phyloP scores from a whole-genome alignment of 2,329 filamentous ascomycete species.

The Rhynchosporium agropyri region DNA sequence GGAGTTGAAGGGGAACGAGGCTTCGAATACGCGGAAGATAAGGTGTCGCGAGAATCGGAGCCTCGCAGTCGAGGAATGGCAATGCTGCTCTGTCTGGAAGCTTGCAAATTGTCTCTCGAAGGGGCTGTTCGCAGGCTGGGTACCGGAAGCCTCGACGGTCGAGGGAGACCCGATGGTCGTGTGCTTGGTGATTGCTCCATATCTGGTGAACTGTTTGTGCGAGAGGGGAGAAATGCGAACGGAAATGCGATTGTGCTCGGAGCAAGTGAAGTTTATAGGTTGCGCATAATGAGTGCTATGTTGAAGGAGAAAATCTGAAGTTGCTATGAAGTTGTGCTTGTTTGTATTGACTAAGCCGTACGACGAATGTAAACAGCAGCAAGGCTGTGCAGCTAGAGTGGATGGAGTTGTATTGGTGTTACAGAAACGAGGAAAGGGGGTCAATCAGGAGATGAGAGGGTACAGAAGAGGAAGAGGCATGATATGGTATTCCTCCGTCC shows the following conservation, averaged over 20 bases:
- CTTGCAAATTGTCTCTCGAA: constrained; percentile 51
- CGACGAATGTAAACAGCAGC: constrained; percentile 12
- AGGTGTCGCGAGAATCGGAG: constrained; percentile 33
- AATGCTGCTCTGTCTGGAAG: constrained; percentile 29
- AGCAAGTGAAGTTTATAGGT: constrained; percentile 12
- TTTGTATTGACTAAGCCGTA: constrained; percentile 19
- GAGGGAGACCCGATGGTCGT: constrained; percentile 47
- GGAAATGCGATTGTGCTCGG: constrained; percentile 16
- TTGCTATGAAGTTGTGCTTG: background rate
- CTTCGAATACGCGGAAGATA: constrained; percentile 29
- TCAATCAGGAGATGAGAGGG: constrained; percentile 6
- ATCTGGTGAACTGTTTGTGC: constrained; percentile 7
- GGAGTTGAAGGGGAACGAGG: constrained; percentile 26
- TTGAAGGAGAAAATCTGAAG: background rate
- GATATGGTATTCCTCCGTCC: background rate
- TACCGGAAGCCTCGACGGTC: constrained; percentile 56
- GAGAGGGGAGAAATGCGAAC: background rate
- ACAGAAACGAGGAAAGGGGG: background rate
- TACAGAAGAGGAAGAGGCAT: constrained; percentile 7
- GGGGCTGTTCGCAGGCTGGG: constrained; percentile 50
- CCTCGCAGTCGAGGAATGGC: constrained; percentile 37
- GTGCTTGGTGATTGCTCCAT: constrained; percentile 39
- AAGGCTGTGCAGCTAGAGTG: constrained; percentile 12
- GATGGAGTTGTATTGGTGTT: constrained; percentile 7
- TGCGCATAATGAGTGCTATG: constrained; percentile 19